Evolutionary conservation across 2,329 filamentous ascomycete genomes (phyloP).

Genomic region (Ophiostoma triangulosporum): DNA sequence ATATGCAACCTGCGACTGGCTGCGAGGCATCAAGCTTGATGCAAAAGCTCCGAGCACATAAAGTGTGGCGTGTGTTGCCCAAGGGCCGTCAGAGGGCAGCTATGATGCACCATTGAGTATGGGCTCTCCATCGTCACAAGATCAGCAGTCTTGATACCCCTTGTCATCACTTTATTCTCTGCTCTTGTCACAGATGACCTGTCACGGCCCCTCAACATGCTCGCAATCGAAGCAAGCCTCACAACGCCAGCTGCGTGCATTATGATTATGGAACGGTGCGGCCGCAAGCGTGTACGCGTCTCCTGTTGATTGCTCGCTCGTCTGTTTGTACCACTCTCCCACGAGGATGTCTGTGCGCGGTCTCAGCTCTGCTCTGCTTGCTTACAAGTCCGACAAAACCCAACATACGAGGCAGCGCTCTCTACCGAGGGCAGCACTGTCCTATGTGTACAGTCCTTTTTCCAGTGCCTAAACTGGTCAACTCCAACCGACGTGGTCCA

Average conservation of each 20-base stretch:
- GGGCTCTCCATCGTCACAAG: no score
- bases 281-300: not conserved
- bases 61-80: not conserved
- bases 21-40: not conserved
- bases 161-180: no score
- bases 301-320: not conserved
- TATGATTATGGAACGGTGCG: not conserved
- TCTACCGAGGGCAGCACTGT: no score
- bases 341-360: not conserved
- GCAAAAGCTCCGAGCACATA: not conserved
- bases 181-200: no score
- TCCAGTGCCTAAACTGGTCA: not conserved
- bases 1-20: no score
- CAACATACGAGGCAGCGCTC: no score
- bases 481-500: not conserved
- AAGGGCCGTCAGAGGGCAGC: no score
- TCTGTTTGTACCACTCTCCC: not conserved
- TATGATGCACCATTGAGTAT: no score
- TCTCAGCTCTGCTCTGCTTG: not conserved
- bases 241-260: no score
- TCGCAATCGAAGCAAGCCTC: no score
- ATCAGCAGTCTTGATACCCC: no score
- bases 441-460: not conserved
- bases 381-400: not conserved
- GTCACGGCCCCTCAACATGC: no score